Percentiles rank a stretch among this genome's conserved stretches.
These are phyloP conservation scores for Fraxinus platypoda DNA, from an alignment of 305 asterid genomes.

Conservation along the genomic window DNA sequence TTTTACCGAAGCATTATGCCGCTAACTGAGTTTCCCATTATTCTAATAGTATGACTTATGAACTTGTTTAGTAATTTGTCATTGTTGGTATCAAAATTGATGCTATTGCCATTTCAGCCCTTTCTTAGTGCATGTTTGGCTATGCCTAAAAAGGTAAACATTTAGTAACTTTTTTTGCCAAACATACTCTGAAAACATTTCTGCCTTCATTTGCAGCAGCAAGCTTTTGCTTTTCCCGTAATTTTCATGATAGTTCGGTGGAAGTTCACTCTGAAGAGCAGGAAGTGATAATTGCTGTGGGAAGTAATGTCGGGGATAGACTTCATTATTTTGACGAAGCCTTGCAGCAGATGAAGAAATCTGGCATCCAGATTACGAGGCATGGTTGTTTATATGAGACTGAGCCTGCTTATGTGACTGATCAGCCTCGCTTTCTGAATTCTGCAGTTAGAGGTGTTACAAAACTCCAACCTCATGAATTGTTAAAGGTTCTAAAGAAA, in stretches of 20 bases:
- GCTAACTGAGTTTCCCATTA: not conserved
- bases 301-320: constrained; percentile 90
- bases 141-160: not conserved
- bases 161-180: not conserved
- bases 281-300: constrained; percentile 83
- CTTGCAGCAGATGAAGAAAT: constrained; percentile 65
- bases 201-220: constrained; percentile 30
- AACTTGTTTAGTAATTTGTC: constrained; percentile 3
- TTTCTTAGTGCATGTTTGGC: not conserved
- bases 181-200: not conserved
- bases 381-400: constrained; percentile 89
- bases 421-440: constrained; percentile 86
- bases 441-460: constrained; percentile 86
- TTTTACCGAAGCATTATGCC: constrained; percentile 2
- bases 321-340: constrained; percentile 77
- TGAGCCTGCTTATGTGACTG: constrained; percentile 84
- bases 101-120: not conserved
- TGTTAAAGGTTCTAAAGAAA: constrained; percentile 63
- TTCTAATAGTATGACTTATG: not conserved
- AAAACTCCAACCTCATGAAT: constrained; percentile 65
- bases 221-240: constrained; percentile 40
- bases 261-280: constrained; percentile 76
- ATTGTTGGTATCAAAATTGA: not conserved
- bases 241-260: constrained; percentile 41
- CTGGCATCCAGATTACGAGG: constrained; percentile 67